Base-by-base conservation (phyloP, 306 rosid genomes). In the Biancaea sappan region DNA sequence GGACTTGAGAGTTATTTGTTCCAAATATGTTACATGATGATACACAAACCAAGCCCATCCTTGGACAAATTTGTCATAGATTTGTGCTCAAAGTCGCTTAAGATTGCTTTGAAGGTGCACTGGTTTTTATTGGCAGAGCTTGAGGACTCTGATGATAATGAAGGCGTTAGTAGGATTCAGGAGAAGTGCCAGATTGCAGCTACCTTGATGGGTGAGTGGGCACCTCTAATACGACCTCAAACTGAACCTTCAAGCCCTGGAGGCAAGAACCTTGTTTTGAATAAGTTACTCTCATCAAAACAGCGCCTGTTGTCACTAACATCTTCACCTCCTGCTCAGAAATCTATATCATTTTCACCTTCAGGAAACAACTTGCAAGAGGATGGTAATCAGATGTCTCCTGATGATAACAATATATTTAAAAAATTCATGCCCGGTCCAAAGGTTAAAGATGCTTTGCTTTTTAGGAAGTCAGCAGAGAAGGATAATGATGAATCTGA, bases 21-120 rank as follows among this genome's bases (percentile, higher is more conserved):
- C 79, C 99, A 94, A 83, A 88, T 94, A 76, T 94, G 99, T 81
- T 94, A 92, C 83, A 87, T 94, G 96, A 88, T 91, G 90, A 87
- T 94, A 67, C 93, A 94, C 66, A 92, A 94, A 81, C 99, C 97
- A 0, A 94, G 97, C 72, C 99, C 97, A 0, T 92, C 97, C 21
- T 77, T 94, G 85, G 99, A 94, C 80, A 94, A 94, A 77, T 94
- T 94, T 80, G 99, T 94, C 10, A 94, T 94, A 44, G 99, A 94
- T 61, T 82, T 88, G 65, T 92, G 99, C 79, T 87, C 92, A 12
- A 92, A 90, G 85, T 92, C 99, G 2, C 91, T 88, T 59, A 88
- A 92, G 89, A 94, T 94, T 64, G 96, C 99, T 58, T 76, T 90
- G 85, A 94, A 90, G 90, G 97, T 94, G 80, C 96, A 94, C 59